Evolutionary conservation across 2,329 filamentous ascomycete genomes (phyloP).

Genomic region (Clonostachys solani): DNA sequence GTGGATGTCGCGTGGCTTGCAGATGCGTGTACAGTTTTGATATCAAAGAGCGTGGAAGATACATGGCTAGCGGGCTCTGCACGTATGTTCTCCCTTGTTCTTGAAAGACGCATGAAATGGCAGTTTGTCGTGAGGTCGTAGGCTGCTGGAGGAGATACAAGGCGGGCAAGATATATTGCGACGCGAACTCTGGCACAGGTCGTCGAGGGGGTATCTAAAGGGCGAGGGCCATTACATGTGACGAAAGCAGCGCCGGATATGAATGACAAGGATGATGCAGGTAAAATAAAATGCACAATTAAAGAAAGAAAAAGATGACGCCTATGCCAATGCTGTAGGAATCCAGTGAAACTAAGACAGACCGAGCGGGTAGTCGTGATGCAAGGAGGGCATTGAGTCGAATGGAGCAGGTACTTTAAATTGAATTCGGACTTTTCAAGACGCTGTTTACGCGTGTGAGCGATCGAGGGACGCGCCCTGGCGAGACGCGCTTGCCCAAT

Average conservation of each 20-base stretch:
- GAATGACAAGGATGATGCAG: not conserved
- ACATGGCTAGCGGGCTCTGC: constrained; percentile 57
- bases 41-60: constrained; percentile 86
- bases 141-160: too few relatives aligned
- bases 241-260: not conserved
- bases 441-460: too few relatives aligned
- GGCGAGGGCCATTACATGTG: not conserved
- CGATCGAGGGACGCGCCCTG: too few relatives aligned
- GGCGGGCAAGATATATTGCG: too few relatives aligned
- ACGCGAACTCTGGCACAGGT: too few relatives aligned
- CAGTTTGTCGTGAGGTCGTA: too few relatives aligned
- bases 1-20: constrained; percentile 79
- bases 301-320: not conserved
- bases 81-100: constrained; percentile 12
- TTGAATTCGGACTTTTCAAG: too few relatives aligned
- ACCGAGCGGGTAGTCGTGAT: not conserved
- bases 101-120: too few relatives aligned
- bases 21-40: constrained; percentile 90
- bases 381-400: too few relatives aligned
- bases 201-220: not conserved
- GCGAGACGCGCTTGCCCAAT: too few relatives aligned
- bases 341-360: not conserved
- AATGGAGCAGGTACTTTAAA: too few relatives aligned
- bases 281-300: not conserved
- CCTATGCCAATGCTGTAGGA: not conserved